These are phyloP conservation scores for Thielaviopsis cerberus DNA, from an alignment of 2,329 filamentous ascomycete species.

Conservation along the genomic window DNA sequence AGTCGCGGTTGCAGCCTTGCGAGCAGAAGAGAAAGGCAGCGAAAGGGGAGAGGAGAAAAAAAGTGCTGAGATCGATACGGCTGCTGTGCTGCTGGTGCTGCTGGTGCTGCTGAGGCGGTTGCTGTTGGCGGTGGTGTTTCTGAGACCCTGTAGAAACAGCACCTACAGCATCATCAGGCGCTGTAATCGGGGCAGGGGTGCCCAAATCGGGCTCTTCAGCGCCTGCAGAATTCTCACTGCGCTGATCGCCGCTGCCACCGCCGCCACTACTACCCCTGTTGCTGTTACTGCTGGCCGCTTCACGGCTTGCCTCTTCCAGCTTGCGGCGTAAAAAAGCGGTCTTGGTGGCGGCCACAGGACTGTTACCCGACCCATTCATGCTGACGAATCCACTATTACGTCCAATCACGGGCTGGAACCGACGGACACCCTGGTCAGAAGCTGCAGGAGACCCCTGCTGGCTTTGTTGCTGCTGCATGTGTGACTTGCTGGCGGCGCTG, in stretches of 20 bases:
- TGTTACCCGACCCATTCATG: conserved; percentile 5
- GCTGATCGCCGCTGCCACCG: not conserved
- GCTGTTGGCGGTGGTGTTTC: not conserved
- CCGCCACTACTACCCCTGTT: too few species aligned
- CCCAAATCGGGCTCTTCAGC: not conserved
- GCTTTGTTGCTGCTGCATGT: not conserved
- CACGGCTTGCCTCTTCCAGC: not conserved
- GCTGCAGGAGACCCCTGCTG: conserved; percentile 5
- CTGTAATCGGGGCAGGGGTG: not conserved
- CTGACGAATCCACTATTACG: conserved; percentile 1
- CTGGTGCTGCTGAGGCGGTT: not conserved
- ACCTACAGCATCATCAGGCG: too few species aligned
- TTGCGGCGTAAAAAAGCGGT: conserved; percentile 10
- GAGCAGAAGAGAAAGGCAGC: conserved; percentile 15
- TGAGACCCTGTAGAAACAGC: not conserved
- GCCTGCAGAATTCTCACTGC: not conserved
- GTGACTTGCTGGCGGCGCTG: conserved; percentile 6
- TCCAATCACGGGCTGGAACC: conserved; percentile 5
- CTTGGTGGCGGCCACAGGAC: conserved; percentile 5
- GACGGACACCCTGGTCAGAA: conserved; percentile 1
- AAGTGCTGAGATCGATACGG: conserved; percentile 31
- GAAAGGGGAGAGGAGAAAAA: conserved; percentile 39
- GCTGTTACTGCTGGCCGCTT: not conserved
- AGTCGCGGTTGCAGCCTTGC: conserved; percentile 11
- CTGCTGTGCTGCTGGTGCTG: conserved; percentile 3